Evolutionary conservation across 129 eudicot genomes (phyloP), one percentile per base, ranked within the genome.

Genomic region (Tanacetum coccineum): DNA sequence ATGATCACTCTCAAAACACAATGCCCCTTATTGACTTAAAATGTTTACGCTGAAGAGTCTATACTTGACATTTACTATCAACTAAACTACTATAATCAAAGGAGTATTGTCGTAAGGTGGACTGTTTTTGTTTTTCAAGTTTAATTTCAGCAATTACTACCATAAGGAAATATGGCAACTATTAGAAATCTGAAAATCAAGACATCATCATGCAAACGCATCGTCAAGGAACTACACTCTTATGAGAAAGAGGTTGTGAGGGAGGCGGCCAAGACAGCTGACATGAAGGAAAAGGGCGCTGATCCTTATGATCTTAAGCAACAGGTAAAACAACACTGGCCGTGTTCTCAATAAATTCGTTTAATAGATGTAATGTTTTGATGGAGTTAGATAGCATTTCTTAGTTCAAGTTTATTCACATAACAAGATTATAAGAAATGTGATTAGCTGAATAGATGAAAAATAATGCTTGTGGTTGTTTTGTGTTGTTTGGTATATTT

Each of bases 291-390:
- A 64, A 87, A 87, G 47, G 88, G 85, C 11, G 95, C 95, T 22
- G 99, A 94, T 78, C 95, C 96, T 18, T 94, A 89, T 70, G 99
- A 89, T 76, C 91, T 87, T 74, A 94, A 94, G 61, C 96, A 94
- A 75, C 99, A 94, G 99, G 99, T 22, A 22, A 22, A 22, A 22
- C 25, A 46, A 47, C 14, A 53, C 25, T n/a, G n/a, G n/a, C n/a
- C n/a, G n/a, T n/a, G 18, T 0, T 9, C 20, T 39, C 20, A 26
- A 15, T 19, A 5, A 17, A 45, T 39, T 70, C 42, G 46, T 51
- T 61, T 20, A 51, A 56, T 30, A 32, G 14, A 57, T 25, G n/a
- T n/a, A n/a, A n/a, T 28, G 61, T 71, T 51, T 12, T 13, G 49
- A 60, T 4, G 18, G 40, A 53, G 32, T 66, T 47, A 60, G 3